A percentile compares a stretch with the other conserved stretches of the same genome.
phyloP scores from a whole-genome alignment of 306 rosid species.

The Hylodesmum podocarpum region DNA sequence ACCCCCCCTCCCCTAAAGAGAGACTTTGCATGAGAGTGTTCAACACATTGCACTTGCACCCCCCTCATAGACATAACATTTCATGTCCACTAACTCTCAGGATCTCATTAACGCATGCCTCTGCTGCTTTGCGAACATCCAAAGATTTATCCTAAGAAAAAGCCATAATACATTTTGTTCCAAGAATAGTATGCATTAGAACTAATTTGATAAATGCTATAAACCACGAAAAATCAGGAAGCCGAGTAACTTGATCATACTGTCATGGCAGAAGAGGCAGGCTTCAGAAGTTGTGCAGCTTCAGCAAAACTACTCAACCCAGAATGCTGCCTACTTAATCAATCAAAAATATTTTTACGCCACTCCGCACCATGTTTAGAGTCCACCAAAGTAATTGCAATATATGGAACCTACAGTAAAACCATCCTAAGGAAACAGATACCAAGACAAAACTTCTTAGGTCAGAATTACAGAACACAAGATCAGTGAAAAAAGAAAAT shows the following conservation, averaged over 20 bases:
- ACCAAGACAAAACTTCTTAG: not conserved
- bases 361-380: conserved; percentile 96
- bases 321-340: conserved; percentile 87
- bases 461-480: conserved; percentile 15
- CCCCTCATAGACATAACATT: conserved; percentile 45
- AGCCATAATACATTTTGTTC: conserved; percentile 28
- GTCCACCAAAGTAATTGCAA: conserved; percentile 71
- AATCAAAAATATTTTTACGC: conserved; percentile 94
- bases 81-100: conserved; percentile 87
- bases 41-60: conserved; percentile 92
- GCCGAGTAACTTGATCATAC: conserved; percentile 42
- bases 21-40: conserved; percentile 87
- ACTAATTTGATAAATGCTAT: not conserved
- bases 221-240: not conserved
- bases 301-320: conserved; percentile 74
- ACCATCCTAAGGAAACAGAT: conserved; percentile 38
- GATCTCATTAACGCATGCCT: conserved; percentile 81
- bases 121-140: conserved; percentile 98
- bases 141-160: conserved; percentile 86
- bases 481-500: not conserved
- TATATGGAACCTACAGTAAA: conserved; percentile 73
- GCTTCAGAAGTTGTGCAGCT: conserved; percentile 86
- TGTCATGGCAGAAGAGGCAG: conserved; percentile 86
- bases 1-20: not conserved
- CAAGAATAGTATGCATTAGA: not conserved